Evolutionary conservation across 2,329 filamentous ascomycete genomes (phyloP).

Genomic region (Colletotrichum melonis): DNA sequence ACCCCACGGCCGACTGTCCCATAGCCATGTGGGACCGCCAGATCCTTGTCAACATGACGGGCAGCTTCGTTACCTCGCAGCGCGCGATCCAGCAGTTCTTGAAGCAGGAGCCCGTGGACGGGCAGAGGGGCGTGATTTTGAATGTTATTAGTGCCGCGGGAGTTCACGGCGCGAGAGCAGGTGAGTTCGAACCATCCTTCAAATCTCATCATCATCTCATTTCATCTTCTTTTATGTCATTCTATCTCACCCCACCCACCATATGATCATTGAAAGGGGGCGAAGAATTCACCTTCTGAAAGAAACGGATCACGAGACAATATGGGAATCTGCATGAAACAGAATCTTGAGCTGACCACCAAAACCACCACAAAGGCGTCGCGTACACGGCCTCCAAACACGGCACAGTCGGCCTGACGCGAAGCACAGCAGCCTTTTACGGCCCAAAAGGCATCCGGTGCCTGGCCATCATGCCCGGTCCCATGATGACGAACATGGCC

Average conservation of each 20-base stretch:
- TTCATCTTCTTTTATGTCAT: too few species aligned
- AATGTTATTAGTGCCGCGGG: slow-evolving; percentile 33
- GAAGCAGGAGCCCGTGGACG: slow-evolving; percentile 44
- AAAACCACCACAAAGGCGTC: slow-evolving; percentile 44
- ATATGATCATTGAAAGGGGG: too few species aligned
- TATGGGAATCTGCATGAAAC: too few species aligned
- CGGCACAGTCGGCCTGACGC: slow-evolving; percentile 63
- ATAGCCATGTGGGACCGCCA: slow-evolving; percentile 63
- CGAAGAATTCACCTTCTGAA: too few species aligned
- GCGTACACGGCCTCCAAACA: slow-evolving; percentile 67
- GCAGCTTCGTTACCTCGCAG: slow-evolving; percentile 63
- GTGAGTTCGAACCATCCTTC: neutral
- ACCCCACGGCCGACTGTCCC: slow-evolving; percentile 60
- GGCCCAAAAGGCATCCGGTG: slow-evolving; percentile 60
- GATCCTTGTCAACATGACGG: slow-evolving; percentile 67
- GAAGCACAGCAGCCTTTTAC: slow-evolving; percentile 68
- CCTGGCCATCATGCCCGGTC: slow-evolving; percentile 54
- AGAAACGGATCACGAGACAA: too few species aligned
- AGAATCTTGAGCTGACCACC: too few species aligned
- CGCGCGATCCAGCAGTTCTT: slow-evolving; percentile 61
- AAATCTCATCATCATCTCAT: neutral
- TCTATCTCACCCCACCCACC: too few species aligned
- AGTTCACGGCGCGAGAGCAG: slow-evolving; percentile 2
- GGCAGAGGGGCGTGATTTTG: slow-evolving; percentile 37
- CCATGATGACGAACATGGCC: slow-evolving; percentile 67